Base-by-base conservation (phyloP, 768 basidiomycete genomes). In the Suillus spraguei region DNA sequence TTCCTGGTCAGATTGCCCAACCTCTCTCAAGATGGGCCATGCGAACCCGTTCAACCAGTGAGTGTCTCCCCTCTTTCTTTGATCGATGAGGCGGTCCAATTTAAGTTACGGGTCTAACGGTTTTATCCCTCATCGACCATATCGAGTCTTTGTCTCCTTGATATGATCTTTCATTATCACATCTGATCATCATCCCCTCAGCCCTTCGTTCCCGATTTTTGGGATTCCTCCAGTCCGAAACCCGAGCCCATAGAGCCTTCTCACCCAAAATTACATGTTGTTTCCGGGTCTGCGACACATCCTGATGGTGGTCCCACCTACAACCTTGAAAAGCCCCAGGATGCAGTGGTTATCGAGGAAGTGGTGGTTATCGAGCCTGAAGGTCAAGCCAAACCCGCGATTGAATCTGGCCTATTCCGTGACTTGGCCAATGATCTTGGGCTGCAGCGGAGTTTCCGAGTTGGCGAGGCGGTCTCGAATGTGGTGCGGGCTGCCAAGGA, bases 121-220 rank as follows among this genome's bases (percentile, higher is more conserved):
- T 41, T 41, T 8, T 58, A 59, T 17, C 4, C 36, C 50, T 35
- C 62, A 49, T 50, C 55, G 47, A 49, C 52, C 63, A 32, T 67
- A 39, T 58, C 56, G 35, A 61, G 60, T 56, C 62, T 60, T 58
- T 53, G 59, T 20, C 35, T 63, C 38, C 41, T 55, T 66, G 49
- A 55, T 62, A 67, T 50, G 66, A 59, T 52, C n/a, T 50, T 46
- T 61, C 22, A 42, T 61, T 59, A 44, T 32, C 65, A 2, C 47
- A 58, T 60, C 60, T 63, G 53, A 63, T 59, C 14, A 32, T 50
- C 32, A n/a, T 41, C 39, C 59, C 62, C 49, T 11, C 68, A 90
- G 88, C 88, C 89, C 11, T 83, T 82, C 70, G 70, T 82, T 1
- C 83, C 82, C 39, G 87, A 89, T 77, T 81, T 85, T 67, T 88